A percentile compares a stretch with the other conserved stretches of the same genome.
These are phyloP conservation scores for Ophiostoma novo-ulmi DNA, from an alignment of 2,329 filamentous ascomycete genomes.

Conservation along the genomic window DNA sequence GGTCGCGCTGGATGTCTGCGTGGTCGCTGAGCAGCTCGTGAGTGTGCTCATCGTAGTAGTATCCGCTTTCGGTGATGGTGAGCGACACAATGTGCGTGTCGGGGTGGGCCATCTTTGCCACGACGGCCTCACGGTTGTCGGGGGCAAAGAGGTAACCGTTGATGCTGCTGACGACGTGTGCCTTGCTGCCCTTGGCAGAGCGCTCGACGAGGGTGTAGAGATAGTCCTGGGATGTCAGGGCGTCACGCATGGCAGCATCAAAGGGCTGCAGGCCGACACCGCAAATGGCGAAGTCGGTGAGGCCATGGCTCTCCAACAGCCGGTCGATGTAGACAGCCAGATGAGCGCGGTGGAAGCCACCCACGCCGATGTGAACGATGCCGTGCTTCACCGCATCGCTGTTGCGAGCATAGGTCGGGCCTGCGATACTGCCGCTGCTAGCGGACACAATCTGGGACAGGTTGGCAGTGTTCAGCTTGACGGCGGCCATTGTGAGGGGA, in stretches of 20 bases:
- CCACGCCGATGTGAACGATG: conserved; percentile 51
- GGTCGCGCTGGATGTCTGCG: conserved; percentile 46
- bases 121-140: conserved; percentile 47
- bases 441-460: conserved; percentile 34
- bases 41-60: conserved; percentile 56
- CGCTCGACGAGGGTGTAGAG: conserved; percentile 52
- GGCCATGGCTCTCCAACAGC: conserved; percentile 43
- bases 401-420: conserved; percentile 43
- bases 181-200: conserved; percentile 46
- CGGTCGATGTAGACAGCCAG: conserved; percentile 49
- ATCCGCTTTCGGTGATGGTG: conserved; percentile 53
- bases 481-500: conserved; percentile 19
- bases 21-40: conserved; percentile 47
- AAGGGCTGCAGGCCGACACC: conserved; percentile 49
- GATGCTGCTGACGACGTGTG: conserved; percentile 49
- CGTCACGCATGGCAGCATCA: conserved; percentile 48
- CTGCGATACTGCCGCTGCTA: conserved; percentile 30
- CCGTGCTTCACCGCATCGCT: conserved; percentile 44
- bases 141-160: conserved; percentile 49
- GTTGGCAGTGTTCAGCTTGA: conserved; percentile 40
- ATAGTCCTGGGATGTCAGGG: conserved; percentile 44
- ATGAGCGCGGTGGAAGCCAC: conserved; percentile 51
- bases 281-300: conserved; percentile 47
- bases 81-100: conserved; percentile 52
- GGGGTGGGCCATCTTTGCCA: conserved; percentile 51